Base-by-base conservation (phyloP, 176 grass and related monocot species). In the Avena sativa region DNA sequence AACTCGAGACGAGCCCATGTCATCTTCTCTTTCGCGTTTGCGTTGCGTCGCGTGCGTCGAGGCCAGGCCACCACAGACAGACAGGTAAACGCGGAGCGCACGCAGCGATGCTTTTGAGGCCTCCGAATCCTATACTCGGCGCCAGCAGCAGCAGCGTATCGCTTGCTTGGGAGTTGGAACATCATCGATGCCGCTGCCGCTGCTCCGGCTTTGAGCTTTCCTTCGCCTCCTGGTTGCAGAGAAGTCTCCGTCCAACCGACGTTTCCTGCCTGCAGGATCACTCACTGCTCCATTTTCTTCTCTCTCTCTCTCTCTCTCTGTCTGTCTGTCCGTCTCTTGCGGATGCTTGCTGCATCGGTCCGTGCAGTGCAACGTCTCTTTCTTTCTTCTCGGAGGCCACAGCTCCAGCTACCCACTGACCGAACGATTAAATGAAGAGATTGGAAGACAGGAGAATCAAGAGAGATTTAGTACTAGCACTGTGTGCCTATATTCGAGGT, bases 41-140 rank as follows among this genome's bases (percentile, higher is more conserved):
- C 57, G 2, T 51, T 23, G 59, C 59, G 9, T 63, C 23, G 44
- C 71, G 44, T 50, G 71, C 71, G 71, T 25, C 44, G 44, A 74
- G 44, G 43, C 70, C 44, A 72, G 44, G 43, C 70, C 44, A 72
- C 36, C 59, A 21, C n/a, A 34, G 32, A 34, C 32, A 34, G 59
- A 62, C n/a, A 63, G 17, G 65, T 14, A 30, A 68, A 40, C 16
- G 66, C 43, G 44, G 71, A 72, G 11, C 40, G 43, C 70, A 73
- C 70, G 70, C 20, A 74, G 71, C 44, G 71, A 74, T 74, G 71
- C 71, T 74, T 74, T 74, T 49, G 71, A 74, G 71, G 71, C 71
- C 71, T 25, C 71, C 44, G 71, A 74, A 74, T 74, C 71, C 44
- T 25, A 49, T 74, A 26, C 43, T 25, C 40, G 17, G 38, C 20